Evolutionary conservation across 495 filamentous ascomycete genomes (phyloP), one percentile per base, ranked within the genome.

Genomic region (Evernia prunastri): DNA sequence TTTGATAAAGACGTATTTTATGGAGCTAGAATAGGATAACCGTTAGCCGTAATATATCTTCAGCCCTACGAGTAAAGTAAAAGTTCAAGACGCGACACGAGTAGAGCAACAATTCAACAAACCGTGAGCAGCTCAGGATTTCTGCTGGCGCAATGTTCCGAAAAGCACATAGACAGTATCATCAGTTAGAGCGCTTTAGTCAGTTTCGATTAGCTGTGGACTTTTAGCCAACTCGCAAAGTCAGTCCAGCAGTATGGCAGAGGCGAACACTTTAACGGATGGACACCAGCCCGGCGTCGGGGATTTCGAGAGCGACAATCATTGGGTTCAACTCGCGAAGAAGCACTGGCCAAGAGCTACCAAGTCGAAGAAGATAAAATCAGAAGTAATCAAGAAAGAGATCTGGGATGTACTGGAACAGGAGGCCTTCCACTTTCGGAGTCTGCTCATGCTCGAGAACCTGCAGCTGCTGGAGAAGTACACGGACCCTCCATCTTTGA

Each of bases 401-500:
- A 87, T 99, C 49, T 99, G 94, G 90, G 91, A 94, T 76, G 80
- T 84, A 23, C 76, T 99, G 63, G 91, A 97, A 74, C 84, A 85
- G 66, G 86, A 91, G 58, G 79, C 79, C 51, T 97, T 96, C 71
- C 81, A 81, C n/a, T 84, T 84, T 72, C 87, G 83, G 68, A 87
- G 86, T 17, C 82, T 97, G 39, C 80, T 96, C 62, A 82, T 89
- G 10, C 79, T 99, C 66, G 94, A 99, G 76, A 91, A 92, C 65
- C 74, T 97, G 66, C 93, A 96, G 76, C 83, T 95, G 47, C 75
- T 99, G 61, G 94, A 99, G 71, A 91, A 84, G 87, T 92, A 79
- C 15, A 59, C 4, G 79, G 51, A 27, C 18, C 15, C 17, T 45
- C 31, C 18, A 4, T 17, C 3, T 36, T 54, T 27, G 17, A 20